Percentiles rank a stretch among this genome's conserved stretches.
Evolutionary conservation across 2,329 filamentous ascomycete genomes (phyloP).

Genomic region (Aspergillus sp.): DNA sequence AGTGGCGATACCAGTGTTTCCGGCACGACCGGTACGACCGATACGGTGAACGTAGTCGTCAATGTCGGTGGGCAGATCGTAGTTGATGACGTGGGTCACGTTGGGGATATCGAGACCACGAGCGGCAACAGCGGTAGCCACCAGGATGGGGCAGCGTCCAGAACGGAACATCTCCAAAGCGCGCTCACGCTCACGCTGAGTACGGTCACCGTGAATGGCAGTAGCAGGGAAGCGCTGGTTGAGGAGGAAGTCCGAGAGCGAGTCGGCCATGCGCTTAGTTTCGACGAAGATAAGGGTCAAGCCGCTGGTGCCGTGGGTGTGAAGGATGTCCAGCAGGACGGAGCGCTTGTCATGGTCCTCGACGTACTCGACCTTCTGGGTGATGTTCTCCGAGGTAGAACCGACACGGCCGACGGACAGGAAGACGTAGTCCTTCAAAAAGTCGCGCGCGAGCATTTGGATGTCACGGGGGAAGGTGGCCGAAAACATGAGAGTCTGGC

Average conservation of each 20-base stretch:
- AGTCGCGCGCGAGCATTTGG: conserved; percentile 97
- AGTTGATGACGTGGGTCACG: conserved; percentile 97
- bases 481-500: conserved; percentile 99
- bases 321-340: conserved; percentile 92
- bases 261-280: conserved; percentile 99
- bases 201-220: conserved; percentile 97
- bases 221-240: conserved; percentile 98
- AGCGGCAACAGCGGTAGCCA: conserved; percentile 94
- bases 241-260: conserved; percentile 95
- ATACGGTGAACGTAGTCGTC: conserved; percentile 99
- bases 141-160: conserved; percentile 90
- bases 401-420: conserved; percentile 97
- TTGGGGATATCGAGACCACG: conserved; percentile 91
- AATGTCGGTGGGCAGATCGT: conserved; percentile 97
- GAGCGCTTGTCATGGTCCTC: conserved; percentile 98
- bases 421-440: conserved; percentile 99
- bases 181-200: conserved; percentile 97
- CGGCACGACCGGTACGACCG: conserved; percentile 98
- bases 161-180: conserved; percentile 97
- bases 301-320: conserved; percentile 79
- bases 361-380: conserved; percentile 96
- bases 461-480: conserved; percentile 99
- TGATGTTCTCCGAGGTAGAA: conserved; percentile 99
- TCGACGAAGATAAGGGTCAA: conserved; percentile 97
- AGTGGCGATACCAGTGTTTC: conserved; percentile 97